Conservation (phyloP, 73 alveolate species). For the Tetrahymena thermophila region DNA sequence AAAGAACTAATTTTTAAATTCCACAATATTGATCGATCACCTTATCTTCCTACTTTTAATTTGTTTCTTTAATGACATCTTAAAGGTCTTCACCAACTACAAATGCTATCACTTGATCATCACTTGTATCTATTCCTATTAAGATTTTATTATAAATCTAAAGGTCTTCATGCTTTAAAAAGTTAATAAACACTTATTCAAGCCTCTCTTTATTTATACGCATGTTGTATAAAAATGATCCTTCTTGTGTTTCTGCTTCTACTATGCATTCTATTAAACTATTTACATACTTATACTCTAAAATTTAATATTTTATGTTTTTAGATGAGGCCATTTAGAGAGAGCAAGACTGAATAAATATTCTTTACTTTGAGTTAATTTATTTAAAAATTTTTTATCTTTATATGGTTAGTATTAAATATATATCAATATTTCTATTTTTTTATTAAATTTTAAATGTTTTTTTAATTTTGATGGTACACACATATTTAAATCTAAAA, state of each 20-base stretch:
- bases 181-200: background rate
- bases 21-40: background rate
- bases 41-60: background rate
- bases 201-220: background rate
- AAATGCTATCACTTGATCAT: background rate
- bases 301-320: background rate
- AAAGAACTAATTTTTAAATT: background rate
- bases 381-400: no score
- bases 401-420: no score
- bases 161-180: background rate
- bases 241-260: background rate
- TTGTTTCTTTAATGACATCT: background rate
- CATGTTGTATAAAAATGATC: background rate
- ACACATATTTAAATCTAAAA: no score
- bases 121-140: background rate
- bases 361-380: background rate
- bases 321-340: background rate
- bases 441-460: no score
- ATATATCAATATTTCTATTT: no score
- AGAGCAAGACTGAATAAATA: no score
- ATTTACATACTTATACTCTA: background rate
- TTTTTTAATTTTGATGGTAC: no score
- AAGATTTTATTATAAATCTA: background rate
- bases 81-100: background rate
- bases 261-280: background rate